Base-by-base conservation (phyloP, 1,139 yeast species). In the Candida albicans region DNA sequence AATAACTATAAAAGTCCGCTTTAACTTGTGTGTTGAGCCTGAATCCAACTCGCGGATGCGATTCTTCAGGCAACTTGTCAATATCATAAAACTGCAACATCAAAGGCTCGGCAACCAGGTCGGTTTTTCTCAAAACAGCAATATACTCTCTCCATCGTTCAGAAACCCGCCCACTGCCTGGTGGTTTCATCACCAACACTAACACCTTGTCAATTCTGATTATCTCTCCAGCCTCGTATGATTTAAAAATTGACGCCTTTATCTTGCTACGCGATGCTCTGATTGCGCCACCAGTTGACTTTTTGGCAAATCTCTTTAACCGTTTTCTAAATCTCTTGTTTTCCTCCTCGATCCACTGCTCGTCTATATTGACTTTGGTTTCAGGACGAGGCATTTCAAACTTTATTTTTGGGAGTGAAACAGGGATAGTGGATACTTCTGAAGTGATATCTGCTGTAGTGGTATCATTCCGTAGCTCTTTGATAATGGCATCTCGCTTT, bases 141-240 rank as follows among this genome's bases (percentile, higher is more conserved):
- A 79, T 64, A 56, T 80, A 85, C 57, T 89, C 96, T 47, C 75
- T 78, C 93, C 96, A 88, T 37, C 88, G 66, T 46, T 85, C 89
- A n/a, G 71, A 50, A 2, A 86, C 71, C 40, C 83, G 57, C 29
- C 62, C 57, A 2, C 44, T 38, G 2, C 47, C 36, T 2, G 56
- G 46, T 15, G 28, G 14, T 34, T 43, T 35, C 58, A 76, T 83
- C 12, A 84, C 76, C 62, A 82, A 58, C 0, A 87, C 86, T 29
- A 89, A 68, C 75, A 86, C 79, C 53, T 76, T 79, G 47, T 84
- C 91, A 49, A 77, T 65, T 47, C 82, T 76, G 8, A 89, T 67
- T 6, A 86, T 71, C 45, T 84, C 87, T 1, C 95, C 95, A 1
- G 65, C 67, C 18, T 63, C 55, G 44, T 64, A 76, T 5, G 50